Conservation (phyloP, 305 asterid genomes). For the Fraxinus dipetala region DNA sequence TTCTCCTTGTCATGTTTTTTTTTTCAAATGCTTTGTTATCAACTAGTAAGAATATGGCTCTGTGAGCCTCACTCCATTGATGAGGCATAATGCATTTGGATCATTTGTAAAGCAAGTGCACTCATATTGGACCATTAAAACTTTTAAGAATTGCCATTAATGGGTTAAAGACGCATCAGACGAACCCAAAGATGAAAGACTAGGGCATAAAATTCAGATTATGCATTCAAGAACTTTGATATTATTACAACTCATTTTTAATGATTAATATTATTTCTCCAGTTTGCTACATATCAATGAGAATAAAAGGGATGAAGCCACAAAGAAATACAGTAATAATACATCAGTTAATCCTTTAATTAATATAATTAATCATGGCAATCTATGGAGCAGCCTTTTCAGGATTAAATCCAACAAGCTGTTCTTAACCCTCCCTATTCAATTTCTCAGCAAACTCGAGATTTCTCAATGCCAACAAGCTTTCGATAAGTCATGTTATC, state of each 20-base stretch:
- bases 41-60: no score
- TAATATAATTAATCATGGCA: constrained; percentile 40
- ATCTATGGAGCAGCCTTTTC: constrained; percentile 34
- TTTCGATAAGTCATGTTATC: constrained; percentile 27
- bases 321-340: not conserved
- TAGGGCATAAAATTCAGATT: not conserved
- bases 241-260: not conserved
- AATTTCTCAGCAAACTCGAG: constrained; percentile 27
- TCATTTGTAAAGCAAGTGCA: not conserved
- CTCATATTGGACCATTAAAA: not conserved
- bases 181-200: no score
- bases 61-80: no score
- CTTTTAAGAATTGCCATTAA: not conserved
- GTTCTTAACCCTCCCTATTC: constrained; percentile 34
- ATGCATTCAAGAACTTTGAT: not conserved
- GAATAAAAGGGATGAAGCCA: not conserved
- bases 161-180: not conserved
- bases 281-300: not conserved
- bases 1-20: no score
- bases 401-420: constrained; percentile 31
- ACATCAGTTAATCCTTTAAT: constrained; percentile 26
- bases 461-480: constrained; percentile 19
- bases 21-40: not conserved
- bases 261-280: not conserved
- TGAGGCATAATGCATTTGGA: no score